phyloP scores from a whole-genome alignment of 768 basidiomycete species.

The Mycena sanguinolenta region DNA sequence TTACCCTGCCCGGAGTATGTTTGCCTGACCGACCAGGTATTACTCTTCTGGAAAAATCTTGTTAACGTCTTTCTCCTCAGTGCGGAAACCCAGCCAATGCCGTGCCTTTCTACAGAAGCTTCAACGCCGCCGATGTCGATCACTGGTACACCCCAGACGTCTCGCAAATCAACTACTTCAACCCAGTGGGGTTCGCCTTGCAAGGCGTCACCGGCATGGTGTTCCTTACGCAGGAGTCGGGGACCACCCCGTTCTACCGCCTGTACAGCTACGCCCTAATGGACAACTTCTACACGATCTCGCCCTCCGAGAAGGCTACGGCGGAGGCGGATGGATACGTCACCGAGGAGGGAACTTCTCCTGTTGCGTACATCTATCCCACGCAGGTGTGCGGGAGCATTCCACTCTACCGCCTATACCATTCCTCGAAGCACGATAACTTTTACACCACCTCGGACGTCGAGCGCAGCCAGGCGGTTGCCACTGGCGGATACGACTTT shows the following conservation, averaged over 20 bases:
- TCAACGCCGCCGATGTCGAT: not conserved
- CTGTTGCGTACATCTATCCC: not conserved
- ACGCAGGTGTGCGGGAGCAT: slow-evolving; percentile 7
- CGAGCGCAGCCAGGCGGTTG: too few relatives aligned
- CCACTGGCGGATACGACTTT: too few relatives aligned
- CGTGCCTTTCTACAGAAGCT: slow-evolving; percentile 11
- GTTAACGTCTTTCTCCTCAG: too few relatives aligned
- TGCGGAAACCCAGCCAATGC: not conserved
- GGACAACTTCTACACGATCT: not conserved
- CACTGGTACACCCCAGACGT: slow-evolving; percentile 6
- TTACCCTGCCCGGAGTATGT: too few relatives aligned
- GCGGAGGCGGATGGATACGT: not conserved
- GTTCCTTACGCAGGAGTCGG: not conserved
- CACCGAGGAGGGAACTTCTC: not conserved
- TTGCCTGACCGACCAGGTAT: too few relatives aligned
- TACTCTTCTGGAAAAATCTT: too few relatives aligned
- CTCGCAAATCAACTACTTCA: not conserved
- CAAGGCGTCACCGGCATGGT: slow-evolving; percentile 4
- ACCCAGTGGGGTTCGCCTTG: not conserved
- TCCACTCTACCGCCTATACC: not conserved
- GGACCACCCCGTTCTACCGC: not conserved
- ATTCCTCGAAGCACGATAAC: not conserved
- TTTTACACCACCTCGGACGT: slow-evolving; percentile 4
- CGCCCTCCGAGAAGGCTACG: not conserved
- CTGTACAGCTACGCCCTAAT: not conserved